These are phyloP conservation scores for Podospora tetraspora DNA, from an alignment of 495 filamentous ascomycete species.

Conservation along the genomic window DNA sequence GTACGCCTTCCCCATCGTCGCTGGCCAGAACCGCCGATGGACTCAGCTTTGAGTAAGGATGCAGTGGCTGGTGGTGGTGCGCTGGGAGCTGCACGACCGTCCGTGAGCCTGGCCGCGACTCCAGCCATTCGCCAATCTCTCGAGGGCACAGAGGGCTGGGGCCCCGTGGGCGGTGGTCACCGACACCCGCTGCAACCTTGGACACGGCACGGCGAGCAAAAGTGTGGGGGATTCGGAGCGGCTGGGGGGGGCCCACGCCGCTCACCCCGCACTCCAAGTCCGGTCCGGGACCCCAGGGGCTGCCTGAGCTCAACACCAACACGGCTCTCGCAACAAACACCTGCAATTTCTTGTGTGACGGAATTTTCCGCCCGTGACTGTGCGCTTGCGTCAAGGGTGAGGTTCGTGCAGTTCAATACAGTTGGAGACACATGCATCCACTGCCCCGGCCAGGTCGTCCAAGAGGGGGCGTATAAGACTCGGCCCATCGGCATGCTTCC, in stretches of 20 bases:
- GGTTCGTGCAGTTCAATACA: background rate
- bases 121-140: slow-evolving; percentile 3
- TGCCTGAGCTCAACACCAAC: background rate
- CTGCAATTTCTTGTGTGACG: background rate
- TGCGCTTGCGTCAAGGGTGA: background rate
- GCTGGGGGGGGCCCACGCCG: background rate
- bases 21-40: slow-evolving; percentile 2
- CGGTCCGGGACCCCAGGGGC: slow-evolving; percentile 5
- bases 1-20: background rate
- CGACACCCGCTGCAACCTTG: slow-evolving; percentile 6
- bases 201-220: slow-evolving; percentile 5
- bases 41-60: background rate
- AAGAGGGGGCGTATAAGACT: slow-evolving; percentile 1
- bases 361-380: background rate
- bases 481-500: background rate
- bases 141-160: slow-evolving; percentile 14
- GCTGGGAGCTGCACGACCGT: slow-evolving; percentile 11
- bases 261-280: background rate
- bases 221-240: background rate
- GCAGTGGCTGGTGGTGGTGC: background rate
- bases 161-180: background rate
- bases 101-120: slow-evolving; percentile 1
- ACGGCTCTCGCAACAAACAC: background rate
- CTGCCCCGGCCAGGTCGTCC: background rate
- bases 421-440: background rate